Conservation (phyloP, 139 green algal genomes). For the Micromonas commoda region DNA sequence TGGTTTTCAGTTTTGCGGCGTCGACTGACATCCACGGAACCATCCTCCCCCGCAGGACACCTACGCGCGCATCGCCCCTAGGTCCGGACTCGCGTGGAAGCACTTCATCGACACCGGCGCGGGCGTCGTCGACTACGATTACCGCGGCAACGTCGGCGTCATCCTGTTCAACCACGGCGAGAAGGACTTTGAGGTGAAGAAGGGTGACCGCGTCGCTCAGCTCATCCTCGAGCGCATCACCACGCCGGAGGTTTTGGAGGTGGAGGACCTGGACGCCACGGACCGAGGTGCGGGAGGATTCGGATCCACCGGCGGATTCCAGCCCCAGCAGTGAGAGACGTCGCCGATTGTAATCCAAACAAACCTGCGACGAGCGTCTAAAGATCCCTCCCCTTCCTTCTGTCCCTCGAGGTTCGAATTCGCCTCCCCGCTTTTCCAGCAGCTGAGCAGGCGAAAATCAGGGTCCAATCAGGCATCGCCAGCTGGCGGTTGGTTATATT, state of each 20-base stretch:
- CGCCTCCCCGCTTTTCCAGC: too few relatives aligned
- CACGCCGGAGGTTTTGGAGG: constrained; percentile 86
- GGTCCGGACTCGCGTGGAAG: constrained; percentile 91
- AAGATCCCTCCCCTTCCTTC: too few relatives aligned
- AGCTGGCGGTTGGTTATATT: too few relatives aligned
- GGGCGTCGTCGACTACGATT: constrained; percentile 96
- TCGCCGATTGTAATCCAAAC: too few relatives aligned
- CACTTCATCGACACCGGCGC: constrained; percentile 93
- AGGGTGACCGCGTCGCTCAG: constrained; percentile 85
- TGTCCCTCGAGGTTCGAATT: too few relatives aligned
- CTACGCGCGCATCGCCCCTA: constrained; percentile 88
- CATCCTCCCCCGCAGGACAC: too few relatives aligned
- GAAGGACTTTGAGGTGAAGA: constrained; percentile 73
- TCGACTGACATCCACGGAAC: too few relatives aligned
- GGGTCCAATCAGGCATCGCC: too few relatives aligned
- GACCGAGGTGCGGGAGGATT: constrained; percentile 80
- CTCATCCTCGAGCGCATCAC: constrained; percentile 91
- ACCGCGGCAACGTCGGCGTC: constrained; percentile 85
- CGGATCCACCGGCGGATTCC: constrained; percentile 80
- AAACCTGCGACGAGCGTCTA: too few relatives aligned
- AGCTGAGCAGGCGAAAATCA: too few relatives aligned
- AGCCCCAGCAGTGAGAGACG: neutral
- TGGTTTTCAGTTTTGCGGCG: too few relatives aligned
- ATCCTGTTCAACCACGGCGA: constrained; percentile 96
- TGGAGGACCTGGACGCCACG: constrained; percentile 85